A percentile compares a stretch with the other conserved stretches of the same genome.
phyloP scores from a whole-genome alignment of 2,329 filamentous ascomycete species.

The Colletotrichum graminicola region DNA sequence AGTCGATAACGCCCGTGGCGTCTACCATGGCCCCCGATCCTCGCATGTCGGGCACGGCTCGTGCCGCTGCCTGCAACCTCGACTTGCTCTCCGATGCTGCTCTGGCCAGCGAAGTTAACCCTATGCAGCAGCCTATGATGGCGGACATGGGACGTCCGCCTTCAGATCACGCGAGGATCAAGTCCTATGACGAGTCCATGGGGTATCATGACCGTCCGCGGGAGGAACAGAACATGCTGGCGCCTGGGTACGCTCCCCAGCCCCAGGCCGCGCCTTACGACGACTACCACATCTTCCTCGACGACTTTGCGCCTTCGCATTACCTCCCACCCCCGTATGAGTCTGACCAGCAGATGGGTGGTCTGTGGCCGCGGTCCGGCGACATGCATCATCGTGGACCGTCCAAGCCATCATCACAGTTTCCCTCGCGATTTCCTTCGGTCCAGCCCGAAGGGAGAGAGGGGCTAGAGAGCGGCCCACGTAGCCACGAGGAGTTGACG shows the following conservation, averaged over 20 bases:
- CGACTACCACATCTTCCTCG: conserved; percentile 70
- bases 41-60: conserved; percentile 53
- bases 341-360: conserved; percentile 63
- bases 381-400: conserved; percentile 55
- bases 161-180: conserved; percentile 58
- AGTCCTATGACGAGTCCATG: conserved; percentile 63
- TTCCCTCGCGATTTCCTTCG: conserved; percentile 67
- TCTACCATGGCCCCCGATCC: conserved; percentile 60
- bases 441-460: conserved; percentile 66
- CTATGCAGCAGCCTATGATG: conserved; percentile 63
- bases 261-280: conserved; percentile 60
- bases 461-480: conserved; percentile 51
- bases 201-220: conserved; percentile 63
- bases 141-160: conserved; percentile 58
- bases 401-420: conserved; percentile 64
- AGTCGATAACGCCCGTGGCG: conserved; percentile 54
- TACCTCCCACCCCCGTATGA: conserved; percentile 68
- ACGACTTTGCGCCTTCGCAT: conserved; percentile 67
- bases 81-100: conserved; percentile 72
- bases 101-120: conserved; percentile 66
- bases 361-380: conserved; percentile 62
- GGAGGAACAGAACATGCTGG: conserved; percentile 59
- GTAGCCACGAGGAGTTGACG: conserved; percentile 56
- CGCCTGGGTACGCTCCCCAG: conserved; percentile 56
- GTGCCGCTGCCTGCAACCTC: conserved; percentile 66